Percentiles rank a stretch among this genome's conserved stretches.
Conservation (phyloP, 176 grass and related monocot genomes). For the Triticum monococcum region DNA sequence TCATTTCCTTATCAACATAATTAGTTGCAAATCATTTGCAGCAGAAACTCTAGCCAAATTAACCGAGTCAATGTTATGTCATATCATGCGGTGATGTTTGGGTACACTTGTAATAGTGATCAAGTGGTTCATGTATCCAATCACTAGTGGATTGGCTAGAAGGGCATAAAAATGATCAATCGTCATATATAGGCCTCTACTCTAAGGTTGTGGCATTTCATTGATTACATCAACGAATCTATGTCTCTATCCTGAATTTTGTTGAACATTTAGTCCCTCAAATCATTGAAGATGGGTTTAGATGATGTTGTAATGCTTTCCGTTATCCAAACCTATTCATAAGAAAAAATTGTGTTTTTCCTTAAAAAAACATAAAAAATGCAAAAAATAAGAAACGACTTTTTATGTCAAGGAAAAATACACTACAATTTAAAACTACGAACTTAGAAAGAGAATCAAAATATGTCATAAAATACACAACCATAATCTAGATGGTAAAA, state of each 20-base stretch:
- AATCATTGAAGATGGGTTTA: no score
- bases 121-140: neutral
- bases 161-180: neutral
- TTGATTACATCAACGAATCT: neutral
- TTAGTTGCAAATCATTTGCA: neutral
- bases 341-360: no score
- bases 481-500: neutral
- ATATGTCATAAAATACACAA: neutral
- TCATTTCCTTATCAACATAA: neutral
- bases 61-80: no score
- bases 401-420: neutral
- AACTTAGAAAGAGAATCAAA: neutral
- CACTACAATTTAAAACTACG: neutral
- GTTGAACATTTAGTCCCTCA: no score
- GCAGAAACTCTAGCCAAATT: no score
- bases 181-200: neutral
- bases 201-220: neutral
- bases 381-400: neutral
- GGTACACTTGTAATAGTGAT: neutral
- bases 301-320: no score
- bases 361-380: neutral
- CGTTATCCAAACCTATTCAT: no score
- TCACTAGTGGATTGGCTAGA: neutral
- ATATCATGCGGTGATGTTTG: neutral
- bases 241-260: no score